phyloP scores from a whole-genome alignment of 805 yeast genomes.

The Lipomyces orientalis region DNA sequence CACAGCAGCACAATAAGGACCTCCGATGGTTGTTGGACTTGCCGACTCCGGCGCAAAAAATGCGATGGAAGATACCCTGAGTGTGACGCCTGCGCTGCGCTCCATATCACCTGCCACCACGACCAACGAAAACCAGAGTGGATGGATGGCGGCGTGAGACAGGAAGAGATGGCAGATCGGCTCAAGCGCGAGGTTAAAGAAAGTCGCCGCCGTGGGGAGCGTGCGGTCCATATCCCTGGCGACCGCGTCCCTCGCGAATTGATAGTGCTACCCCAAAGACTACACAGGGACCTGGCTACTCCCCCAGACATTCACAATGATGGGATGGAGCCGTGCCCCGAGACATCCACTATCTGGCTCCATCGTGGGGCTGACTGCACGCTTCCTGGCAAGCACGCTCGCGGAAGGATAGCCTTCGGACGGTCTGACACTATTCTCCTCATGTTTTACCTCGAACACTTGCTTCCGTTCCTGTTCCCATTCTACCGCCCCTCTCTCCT shows the following conservation, averaged over 20 bases:
- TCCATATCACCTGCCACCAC: slow-evolving; percentile 4
- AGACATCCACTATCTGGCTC: background rate
- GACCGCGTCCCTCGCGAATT: too few relatives aligned
- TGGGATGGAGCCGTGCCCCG: background rate
- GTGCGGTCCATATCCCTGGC: too few relatives aligned
- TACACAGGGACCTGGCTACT: background rate
- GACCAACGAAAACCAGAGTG: background rate
- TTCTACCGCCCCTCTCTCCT: slow-evolving; percentile 1
- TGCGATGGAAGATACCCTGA: background rate
- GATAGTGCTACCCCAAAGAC: too few relatives aligned
- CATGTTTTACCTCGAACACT: background rate
- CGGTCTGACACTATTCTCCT: background rate
- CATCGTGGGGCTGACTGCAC: background rate
- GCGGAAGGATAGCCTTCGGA: too few relatives aligned
- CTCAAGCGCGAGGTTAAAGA: background rate
- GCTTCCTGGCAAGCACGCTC: background rate
- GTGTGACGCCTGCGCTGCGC: background rate
- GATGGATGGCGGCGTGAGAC: background rate
- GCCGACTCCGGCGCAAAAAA: background rate
- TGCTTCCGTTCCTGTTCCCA: background rate
- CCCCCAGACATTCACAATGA: background rate
- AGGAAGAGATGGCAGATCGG: background rate
- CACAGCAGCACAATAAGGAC: background rate
- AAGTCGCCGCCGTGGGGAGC: background rate
- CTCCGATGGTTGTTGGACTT: slow-evolving; percentile 1